A percentile compares a stretch with the other conserved stretches of the same genome.
Conservation (phyloP, 2,329 filamentous ascomycete species). For the Didymella keratinophila region DNA sequence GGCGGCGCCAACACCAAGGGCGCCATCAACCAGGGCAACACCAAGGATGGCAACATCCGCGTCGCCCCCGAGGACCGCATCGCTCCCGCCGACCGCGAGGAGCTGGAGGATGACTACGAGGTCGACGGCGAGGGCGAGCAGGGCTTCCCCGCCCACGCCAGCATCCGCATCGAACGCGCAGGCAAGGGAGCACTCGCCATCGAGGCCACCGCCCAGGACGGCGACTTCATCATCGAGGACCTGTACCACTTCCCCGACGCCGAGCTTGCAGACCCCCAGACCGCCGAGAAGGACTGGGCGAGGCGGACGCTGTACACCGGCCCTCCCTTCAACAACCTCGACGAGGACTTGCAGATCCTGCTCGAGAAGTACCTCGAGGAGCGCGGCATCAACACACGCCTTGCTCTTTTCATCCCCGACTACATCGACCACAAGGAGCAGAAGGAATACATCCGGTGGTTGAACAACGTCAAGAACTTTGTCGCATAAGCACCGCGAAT, state of each 20-base stretch:
- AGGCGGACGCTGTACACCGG: conserved; percentile 85
- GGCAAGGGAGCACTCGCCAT: conserved; percentile 85
- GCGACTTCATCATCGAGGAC: conserved; percentile 86
- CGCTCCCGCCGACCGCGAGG: conserved; percentile 65
- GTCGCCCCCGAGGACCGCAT: conserved; percentile 64
- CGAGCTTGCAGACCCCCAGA: conserved; percentile 77
- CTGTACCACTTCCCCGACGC: conserved; percentile 85
- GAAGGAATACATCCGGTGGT: conserved; percentile 92
- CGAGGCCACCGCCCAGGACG: conserved; percentile 85
- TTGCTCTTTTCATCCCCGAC: conserved; percentile 91
- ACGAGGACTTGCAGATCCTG: conserved; percentile 92
- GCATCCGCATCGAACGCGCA: conserved; percentile 87
- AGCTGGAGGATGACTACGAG: conserved; percentile 64
- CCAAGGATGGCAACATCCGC: conserved; percentile 60
- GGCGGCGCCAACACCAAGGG: conserved; percentile 65
- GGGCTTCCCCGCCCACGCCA: conserved; percentile 81
- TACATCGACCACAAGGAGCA: conserved; percentile 99
- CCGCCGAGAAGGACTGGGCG: conserved; percentile 78
- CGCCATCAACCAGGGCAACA: conserved; percentile 62
- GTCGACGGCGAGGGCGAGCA: conserved; percentile 58
- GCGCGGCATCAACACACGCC: conserved; percentile 83
- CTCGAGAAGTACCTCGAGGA: conserved; percentile 95
- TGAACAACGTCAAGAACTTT: conserved; percentile 85
- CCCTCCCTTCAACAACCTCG: conserved; percentile 90
- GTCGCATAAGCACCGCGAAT: conserved; percentile 61